These are phyloP conservation scores for Posidonia oceanica DNA, from an alignment of 116 monocot species.

Conservation along the genomic window DNA sequence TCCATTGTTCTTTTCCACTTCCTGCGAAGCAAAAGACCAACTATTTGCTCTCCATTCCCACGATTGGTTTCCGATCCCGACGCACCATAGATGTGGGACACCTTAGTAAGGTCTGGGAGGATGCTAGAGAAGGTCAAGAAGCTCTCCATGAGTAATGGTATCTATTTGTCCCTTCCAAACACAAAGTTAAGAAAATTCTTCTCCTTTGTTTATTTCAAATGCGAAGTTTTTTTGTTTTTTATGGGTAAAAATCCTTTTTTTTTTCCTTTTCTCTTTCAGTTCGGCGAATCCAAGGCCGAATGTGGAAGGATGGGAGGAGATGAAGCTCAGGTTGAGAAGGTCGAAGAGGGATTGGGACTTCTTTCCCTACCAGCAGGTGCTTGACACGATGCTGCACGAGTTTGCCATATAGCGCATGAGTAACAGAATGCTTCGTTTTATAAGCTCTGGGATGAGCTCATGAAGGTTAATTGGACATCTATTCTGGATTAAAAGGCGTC, in stretches of 20 bases:
- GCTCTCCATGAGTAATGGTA: slow-evolving; percentile 88
- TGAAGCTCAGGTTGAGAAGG: slow-evolving; percentile 62
- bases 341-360: slow-evolving; percentile 57
- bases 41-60: no score
- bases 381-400: slow-evolving; percentile 95
- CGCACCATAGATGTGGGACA: slow-evolving; percentile 46
- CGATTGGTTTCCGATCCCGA: no score
- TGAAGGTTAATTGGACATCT: slow-evolving; percentile 38
- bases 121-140: slow-evolving; percentile 75
- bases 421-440: slow-evolving; percentile 78
- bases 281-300: slow-evolving; percentile 68
- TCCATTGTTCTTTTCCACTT: no score
- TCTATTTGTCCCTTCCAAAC: no score
- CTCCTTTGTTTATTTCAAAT: no score
- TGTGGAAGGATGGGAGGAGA: slow-evolving; percentile 48
- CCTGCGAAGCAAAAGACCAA: no score
- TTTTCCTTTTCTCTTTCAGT: slow-evolving; percentile 18
- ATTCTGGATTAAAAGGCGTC: no score
- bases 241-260: no score
- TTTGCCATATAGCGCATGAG: slow-evolving; percentile 68
- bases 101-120: slow-evolving; percentile 81
- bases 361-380: slow-evolving; percentile 77
- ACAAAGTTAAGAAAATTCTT: no score
- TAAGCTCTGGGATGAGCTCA: slow-evolving; percentile 85
- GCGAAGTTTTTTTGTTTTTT: no score